Conservation (phyloP, 1,139 yeast species). For the Meyerozyma carpophila region DNA sequence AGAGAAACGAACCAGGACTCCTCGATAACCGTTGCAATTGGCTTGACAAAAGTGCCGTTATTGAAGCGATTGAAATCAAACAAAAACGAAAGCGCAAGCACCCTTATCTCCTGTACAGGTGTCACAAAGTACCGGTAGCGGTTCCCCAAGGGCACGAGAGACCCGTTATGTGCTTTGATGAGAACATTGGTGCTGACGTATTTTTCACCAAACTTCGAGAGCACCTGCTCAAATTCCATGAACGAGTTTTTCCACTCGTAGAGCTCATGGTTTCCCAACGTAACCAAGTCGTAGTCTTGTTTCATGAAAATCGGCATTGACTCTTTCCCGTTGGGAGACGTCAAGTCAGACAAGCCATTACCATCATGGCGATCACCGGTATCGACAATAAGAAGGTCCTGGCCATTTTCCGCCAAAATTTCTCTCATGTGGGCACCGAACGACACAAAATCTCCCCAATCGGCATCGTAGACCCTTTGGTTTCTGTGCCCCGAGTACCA, state of each 20-base stretch:
- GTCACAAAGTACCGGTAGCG: conserved; percentile 64
- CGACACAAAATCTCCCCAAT: conserved; percentile 90
- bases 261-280: conserved; percentile 91
- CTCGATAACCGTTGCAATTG: conserved; percentile 50
- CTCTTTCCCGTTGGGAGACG: conserved; percentile 61
- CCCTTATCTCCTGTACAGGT: conserved; percentile 40
- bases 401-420: conserved; percentile 38
- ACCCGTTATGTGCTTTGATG: conserved; percentile 40
- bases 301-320: conserved; percentile 60
- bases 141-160: conserved; percentile 63
- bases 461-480: conserved; percentile 71
- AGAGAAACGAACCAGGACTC: conserved; percentile 58
- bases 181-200: conserved; percentile 85
- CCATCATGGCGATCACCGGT: conserved; percentile 97
- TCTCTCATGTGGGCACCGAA: conserved; percentile 50
- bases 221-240: conserved; percentile 61
- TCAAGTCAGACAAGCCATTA: conserved; percentile 80
- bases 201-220: conserved; percentile 52
- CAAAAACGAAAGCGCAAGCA: conserved; percentile 73
- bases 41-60: conserved; percentile 56
- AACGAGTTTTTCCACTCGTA: conserved; percentile 64
- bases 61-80: conserved; percentile 71
- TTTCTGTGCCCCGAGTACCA: conserved; percentile 88
- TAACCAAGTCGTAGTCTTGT: conserved; percentile 71
- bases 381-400: conserved; percentile 72